These are phyloP conservation scores for Penicillium sp. DNA, from an alignment of 2,329 filamentous ascomycete species.

Conservation along the genomic window DNA sequence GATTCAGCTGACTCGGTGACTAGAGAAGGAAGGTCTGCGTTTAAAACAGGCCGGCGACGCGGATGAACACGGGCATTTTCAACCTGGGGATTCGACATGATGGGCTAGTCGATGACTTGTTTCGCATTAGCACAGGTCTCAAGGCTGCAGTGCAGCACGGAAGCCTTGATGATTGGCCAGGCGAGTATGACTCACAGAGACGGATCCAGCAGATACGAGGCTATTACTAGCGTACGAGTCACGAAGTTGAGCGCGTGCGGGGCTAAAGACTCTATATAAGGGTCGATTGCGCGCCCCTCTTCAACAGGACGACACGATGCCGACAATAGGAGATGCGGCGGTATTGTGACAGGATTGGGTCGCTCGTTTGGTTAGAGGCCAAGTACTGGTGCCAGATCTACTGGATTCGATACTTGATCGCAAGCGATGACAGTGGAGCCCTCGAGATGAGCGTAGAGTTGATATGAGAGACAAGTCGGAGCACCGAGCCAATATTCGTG, in stretches of 20 bases:
- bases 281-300: constrained; percentile 1
- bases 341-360: background rate
- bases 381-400: background rate
- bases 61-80: constrained; percentile 30
- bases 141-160: constrained; percentile 3
- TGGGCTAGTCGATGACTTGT: constrained; percentile 11
- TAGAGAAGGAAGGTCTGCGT: constrained; percentile 28
- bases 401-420: background rate
- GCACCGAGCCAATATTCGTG: background rate
- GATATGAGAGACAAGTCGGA: background rate
- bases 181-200: constrained; percentile 1
- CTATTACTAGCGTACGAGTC: constrained; percentile 21
- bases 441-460: background rate
- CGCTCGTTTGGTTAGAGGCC: background rate
- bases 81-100: constrained; percentile 31
- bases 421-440: background rate
- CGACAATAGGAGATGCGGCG: background rate
- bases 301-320: background rate
- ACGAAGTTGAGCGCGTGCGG: constrained; percentile 5
- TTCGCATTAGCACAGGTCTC: constrained; percentile 14
- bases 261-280: constrained; percentile 4
- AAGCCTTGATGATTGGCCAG: constrained; percentile 1
- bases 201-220: constrained; percentile 15
- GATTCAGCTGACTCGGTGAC: constrained; percentile 25
- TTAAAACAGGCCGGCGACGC: constrained; percentile 37